Base-by-base conservation (phyloP, 495 filamentous ascomycete species). In the Aspergillus affinis region DNA sequence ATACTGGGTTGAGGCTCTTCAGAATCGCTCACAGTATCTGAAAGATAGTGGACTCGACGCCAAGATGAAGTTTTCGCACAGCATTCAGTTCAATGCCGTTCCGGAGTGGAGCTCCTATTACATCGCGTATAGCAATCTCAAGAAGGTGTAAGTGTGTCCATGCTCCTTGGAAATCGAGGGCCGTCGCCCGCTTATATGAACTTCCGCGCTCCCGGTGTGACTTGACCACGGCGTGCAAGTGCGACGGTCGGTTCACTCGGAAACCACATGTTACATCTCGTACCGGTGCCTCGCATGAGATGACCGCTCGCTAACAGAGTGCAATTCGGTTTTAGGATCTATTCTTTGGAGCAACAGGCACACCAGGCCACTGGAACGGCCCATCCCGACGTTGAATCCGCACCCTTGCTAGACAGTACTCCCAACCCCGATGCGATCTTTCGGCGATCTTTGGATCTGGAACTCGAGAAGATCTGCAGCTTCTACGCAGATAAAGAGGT, bases 11-110 rank as follows among this genome's bases (percentile, higher is more conserved):
- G 69, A 77, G 62, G 75, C 76, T 54, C 75, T 80, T 64, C 69
- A 60, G 57, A 64, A 58, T 30, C 62, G 56, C 5, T 63, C 62
- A 48, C 66, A 66, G 50, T 53, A 61, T 47, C 59, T 56, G 20
- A 26, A 51, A 27, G 55, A 72, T 48, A 32, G 60, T 72, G 84
- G 69, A 27, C 49, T 57, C 26, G 57, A 53, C 17, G 85, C 87
- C 87, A 91, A 92, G 63, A 99, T 99, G 94, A 98, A 97, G 85
- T 99, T 99, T 82, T 97, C 94, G 52, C 94, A 98, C 71, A 98
- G 95, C 76, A 87, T 99, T 64, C 94, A 99, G 78, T 99, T 99
- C 77, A 99, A 99, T 76, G 92, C 94, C 57, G 95, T 99, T 58
- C 94, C 95, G 20, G 94, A 99, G 71, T 99, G 94, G 94, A 97